Percentiles rank a stretch among this genome's conserved stretches.
These are phyloP conservation scores for Coprinopsis marcescibilis DNA, from an alignment of 768 basidiomycete genomes.

Conservation along the genomic window DNA sequence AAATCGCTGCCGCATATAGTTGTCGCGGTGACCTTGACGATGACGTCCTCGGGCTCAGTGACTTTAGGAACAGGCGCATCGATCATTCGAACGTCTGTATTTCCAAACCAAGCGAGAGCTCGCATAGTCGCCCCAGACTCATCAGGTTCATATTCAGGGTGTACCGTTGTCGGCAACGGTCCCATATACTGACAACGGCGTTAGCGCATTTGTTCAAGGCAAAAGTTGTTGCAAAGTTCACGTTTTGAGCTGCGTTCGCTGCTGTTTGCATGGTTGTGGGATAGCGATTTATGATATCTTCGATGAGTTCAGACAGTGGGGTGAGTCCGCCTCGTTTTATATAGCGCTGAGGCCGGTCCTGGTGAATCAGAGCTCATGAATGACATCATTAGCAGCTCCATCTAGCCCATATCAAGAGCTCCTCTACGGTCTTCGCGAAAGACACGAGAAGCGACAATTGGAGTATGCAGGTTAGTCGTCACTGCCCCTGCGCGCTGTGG, in stretches of 20 bases:
- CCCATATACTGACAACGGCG: conserved; percentile 36
- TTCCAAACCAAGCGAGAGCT: conserved; percentile 64
- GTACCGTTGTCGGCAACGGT: conserved; percentile 31
- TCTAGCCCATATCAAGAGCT: too few relatives aligned
- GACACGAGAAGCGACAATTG: too few relatives aligned
- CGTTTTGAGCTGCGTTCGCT: conserved; percentile 23
- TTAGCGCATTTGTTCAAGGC: background rate
- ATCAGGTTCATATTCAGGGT: conserved; percentile 42
- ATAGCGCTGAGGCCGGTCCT: too few relatives aligned
- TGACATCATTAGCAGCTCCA: conserved; percentile 10
- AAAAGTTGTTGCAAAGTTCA: conserved; percentile 10
- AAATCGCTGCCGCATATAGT: conserved; percentile 69
- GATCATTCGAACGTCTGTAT: conserved; percentile 38
- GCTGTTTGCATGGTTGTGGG: conserved; percentile 25
- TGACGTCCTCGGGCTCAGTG: conserved; percentile 69
- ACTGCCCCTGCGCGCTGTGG: too few relatives aligned
- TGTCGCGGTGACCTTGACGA: conserved; percentile 69
- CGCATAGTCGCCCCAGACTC: conserved; percentile 56
- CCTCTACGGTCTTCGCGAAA: too few relatives aligned
- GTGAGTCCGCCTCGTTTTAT: background rate
- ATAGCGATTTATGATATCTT: too few relatives aligned
- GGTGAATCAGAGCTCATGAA: too few relatives aligned
- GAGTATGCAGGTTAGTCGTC: too few relatives aligned
- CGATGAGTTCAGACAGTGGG: too few relatives aligned
- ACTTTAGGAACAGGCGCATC: conserved; percentile 46